Evolutionary conservation across 2,329 filamentous ascomycete species (phyloP).

Genomic region (Colletotrichum truncatum): DNA sequence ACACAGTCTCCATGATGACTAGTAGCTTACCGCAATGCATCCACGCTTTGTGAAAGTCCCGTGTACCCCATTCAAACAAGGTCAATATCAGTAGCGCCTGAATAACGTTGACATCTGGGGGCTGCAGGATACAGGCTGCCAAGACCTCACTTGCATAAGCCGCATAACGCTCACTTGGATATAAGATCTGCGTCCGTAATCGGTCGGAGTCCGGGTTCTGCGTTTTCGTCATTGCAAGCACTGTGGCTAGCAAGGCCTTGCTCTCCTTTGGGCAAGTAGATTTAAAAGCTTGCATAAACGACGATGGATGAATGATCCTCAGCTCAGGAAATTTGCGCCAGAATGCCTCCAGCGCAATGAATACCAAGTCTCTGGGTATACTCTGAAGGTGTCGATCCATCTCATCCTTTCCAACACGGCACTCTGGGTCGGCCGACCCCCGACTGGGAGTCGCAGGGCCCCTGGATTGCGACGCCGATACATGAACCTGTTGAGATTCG

Average conservation of each 20-base stretch:
- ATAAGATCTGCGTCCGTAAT: slow-evolving; percentile 38
- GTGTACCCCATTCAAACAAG: slow-evolving; percentile 51
- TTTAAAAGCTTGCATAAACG: slow-evolving; percentile 38
- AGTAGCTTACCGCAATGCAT: slow-evolving; percentile 44
- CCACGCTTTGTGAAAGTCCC: slow-evolving; percentile 53
- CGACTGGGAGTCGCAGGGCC: slow-evolving; percentile 20
- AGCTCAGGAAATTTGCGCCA: slow-evolving; percentile 45
- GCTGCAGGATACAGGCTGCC: slow-evolving; percentile 36
- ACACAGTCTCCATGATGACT: not conserved
- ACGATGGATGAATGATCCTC: slow-evolving; percentile 42
- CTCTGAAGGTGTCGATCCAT: slow-evolving; percentile 35
- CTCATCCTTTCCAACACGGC: not conserved
- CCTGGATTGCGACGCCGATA: slow-evolving; percentile 16
- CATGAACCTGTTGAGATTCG: not conserved
- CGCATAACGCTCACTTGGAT: slow-evolving; percentile 43
- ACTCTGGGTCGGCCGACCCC: not conserved
- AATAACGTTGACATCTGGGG: slow-evolving; percentile 44
- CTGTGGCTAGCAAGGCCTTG: slow-evolving; percentile 40
- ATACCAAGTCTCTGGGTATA: slow-evolving; percentile 36
- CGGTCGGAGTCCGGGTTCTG: slow-evolving; percentile 43
- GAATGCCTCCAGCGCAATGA: slow-evolving; percentile 44
- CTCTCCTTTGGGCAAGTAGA: slow-evolving; percentile 34
- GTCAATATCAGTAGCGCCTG: slow-evolving; percentile 50
- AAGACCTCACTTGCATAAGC: slow-evolving; percentile 39
- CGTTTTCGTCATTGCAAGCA: slow-evolving; percentile 40